Evolutionary conservation across 2,329 filamentous ascomycete genomes (phyloP), one percentile per base, ranked within the genome.

Genomic region (Annulohypoxylon truncatum): DNA sequence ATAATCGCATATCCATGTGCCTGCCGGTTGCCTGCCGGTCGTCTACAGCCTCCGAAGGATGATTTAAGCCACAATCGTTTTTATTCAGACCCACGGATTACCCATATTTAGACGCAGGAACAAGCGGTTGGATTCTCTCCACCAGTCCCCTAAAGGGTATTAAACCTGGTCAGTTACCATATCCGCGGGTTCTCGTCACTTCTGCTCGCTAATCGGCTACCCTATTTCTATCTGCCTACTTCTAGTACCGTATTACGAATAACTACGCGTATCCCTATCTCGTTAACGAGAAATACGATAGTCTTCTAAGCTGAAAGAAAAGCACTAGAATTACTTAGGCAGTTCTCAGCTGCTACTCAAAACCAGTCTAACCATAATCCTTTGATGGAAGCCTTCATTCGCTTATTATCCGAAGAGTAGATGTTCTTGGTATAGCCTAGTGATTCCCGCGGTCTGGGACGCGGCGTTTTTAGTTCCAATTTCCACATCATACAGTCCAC

Each of bases 171-270:
- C 18, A 50, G 51, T 61, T n/a, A 46, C 35, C 33, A 61, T 54
- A 56, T 63, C 52, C 52, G 48, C 63, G 35, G 63, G 60, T 52
- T 63, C 46, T 63, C 50, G 59, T 58, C 55, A 58, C 35, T 12
- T 12, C 31, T 56, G 35, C 56, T 66, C 60, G 60, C 63, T 64
- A 67, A 64, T 67, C 67, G 59, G n/a, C 38, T 38, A n/a, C 33
- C 40, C 35, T 58, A 61, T 35, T 15, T 46, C 4, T 40, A 26
- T 55, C 10, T 47, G 13, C 24, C 13, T 46, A 22, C 40, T 31
- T 44, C 15, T 53, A 53, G 31, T 20, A 40, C 33, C 15, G 10
- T 44, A 33, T 38, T 46, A 46, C 24, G 60, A 31, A 63, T 12
- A 40, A 10, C n/a, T 12, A 24, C n/a, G 26, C 15, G 28, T 52